These are phyloP conservation scores for Ascochyta viciae-villosae DNA, from an alignment of 2,329 filamentous ascomycete genomes.

Conservation along the genomic window DNA sequence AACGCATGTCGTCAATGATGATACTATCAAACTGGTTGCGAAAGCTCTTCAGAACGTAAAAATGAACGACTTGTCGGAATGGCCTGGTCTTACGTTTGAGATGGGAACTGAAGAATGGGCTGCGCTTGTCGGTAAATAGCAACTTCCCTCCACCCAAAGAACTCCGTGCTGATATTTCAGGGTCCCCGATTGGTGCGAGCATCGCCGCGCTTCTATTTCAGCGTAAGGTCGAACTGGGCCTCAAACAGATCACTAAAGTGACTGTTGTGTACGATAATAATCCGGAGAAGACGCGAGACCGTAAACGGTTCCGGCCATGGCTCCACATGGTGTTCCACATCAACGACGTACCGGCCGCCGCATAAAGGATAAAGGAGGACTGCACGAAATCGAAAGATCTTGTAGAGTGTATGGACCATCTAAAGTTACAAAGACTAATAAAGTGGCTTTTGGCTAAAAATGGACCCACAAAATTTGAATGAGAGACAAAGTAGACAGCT, in stretches of 20 bases:
- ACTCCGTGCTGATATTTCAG: background rate
- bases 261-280: background rate
- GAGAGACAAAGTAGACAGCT: too few relatives aligned
- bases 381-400: too few relatives aligned
- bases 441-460: too few relatives aligned
- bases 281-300: background rate
- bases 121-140: constrained; percentile 11
- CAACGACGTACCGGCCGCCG: background rate
- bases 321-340: constrained; percentile 1
- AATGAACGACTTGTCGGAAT: background rate
- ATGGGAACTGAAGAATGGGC: constrained; percentile 6
- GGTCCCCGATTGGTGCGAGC: background rate
- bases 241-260: background rate
- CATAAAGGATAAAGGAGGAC: too few relatives aligned
- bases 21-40: constrained; percentile 10
- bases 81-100: constrained; percentile 16
- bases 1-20: constrained; percentile 1
- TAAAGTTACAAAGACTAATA: too few relatives aligned
- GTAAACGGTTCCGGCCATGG: background rate
- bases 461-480: too few relatives aligned
- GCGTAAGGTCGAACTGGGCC: background rate
- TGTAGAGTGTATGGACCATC: too few relatives aligned
- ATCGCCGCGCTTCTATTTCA: background rate
- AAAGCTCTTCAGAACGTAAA: constrained; percentile 1
- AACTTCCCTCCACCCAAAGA: background rate